Conservation (phyloP, 2,329 filamentous ascomycete species). For the Verticillium albo-atrum region DNA sequence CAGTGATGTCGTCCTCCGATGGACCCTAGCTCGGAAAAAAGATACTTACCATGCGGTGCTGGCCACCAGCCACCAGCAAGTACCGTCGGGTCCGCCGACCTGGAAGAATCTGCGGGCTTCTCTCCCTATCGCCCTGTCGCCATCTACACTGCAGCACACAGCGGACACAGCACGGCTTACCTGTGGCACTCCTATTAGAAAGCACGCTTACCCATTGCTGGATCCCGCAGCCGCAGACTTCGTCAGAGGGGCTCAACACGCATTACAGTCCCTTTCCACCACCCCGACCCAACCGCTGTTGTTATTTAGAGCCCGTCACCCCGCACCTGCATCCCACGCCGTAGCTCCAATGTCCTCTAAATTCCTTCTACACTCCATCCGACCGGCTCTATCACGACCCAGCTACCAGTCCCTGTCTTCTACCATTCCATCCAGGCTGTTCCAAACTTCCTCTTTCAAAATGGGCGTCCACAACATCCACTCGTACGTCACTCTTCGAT, state of each 20-base stretch:
- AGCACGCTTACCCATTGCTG: background rate
- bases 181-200: background rate
- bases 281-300: background rate
- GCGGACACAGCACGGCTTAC: background rate
- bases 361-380: background rate
- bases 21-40: background rate
- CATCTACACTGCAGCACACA: background rate
- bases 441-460: conserved; percentile 15
- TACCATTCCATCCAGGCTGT: background rate
- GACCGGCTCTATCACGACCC: background rate
- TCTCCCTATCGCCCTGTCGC: background rate
- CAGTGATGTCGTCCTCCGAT: background rate
- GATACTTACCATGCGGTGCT: background rate
- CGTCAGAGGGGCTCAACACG: background rate
- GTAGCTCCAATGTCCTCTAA: background rate
- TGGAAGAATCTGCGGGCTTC: background rate
- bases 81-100: background rate
- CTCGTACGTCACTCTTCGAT: conserved; percentile 22
- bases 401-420: background rate
- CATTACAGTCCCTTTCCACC: background rate
- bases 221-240: background rate
- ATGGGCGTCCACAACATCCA: conserved; percentile 40
- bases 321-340: background rate
- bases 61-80: background rate
- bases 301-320: background rate